Base-by-base conservation (phyloP, 805 yeast genomes). In the Candida piceae region DNA sequence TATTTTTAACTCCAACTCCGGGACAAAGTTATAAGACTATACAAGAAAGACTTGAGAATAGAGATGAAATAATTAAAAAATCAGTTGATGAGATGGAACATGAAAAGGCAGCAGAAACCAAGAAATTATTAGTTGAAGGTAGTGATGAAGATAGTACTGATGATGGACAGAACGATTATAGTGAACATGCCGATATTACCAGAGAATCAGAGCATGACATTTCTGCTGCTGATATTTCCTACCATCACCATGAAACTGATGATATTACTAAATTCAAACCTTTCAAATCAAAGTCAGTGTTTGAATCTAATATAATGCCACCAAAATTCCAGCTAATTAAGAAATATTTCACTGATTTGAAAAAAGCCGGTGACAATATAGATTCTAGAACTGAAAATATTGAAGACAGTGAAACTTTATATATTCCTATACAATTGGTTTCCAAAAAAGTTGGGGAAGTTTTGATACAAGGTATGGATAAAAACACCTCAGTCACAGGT, bases 21-120 rank as follows among this genome's bases (percentile, higher is more conserved):
- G 58, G 54, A 17, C 64, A 61, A 36, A 44, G 54, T 3, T 50
- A 54, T 26, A 36, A 44, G 10, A 53, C 71, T 1, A 55, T 67
- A 26, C 55, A 60, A 11, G 49, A 53, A 8, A 48, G 69, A 26
- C 45, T 56, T n/a, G 25, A 42, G 10, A 32, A 41, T 13, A 46
- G 64, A 16, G 59, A 56, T 34, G 36, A 41, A 5, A 36, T 36
- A 5, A 49, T 52, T n/a, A n/a, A 24, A 27, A 16, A 27, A 5
- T 31, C 46, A 11, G 17, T 46, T 24, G 32, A 9, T 24, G 29
- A 36, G 12, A 22, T 22, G n/a, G 28, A 33, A 15, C 31, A 36
- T 16, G 34, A 23, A n/a, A 29, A 26, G 9, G 32, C 19, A 17
- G 20, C 24, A 31, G 32, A 36, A 32, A 16, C n/a, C 22, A 18